Evolutionary conservation across 805 yeast species (phyloP), one percentile per base, ranked within the genome.

Genomic region (Saturnispora besseyi): DNA sequence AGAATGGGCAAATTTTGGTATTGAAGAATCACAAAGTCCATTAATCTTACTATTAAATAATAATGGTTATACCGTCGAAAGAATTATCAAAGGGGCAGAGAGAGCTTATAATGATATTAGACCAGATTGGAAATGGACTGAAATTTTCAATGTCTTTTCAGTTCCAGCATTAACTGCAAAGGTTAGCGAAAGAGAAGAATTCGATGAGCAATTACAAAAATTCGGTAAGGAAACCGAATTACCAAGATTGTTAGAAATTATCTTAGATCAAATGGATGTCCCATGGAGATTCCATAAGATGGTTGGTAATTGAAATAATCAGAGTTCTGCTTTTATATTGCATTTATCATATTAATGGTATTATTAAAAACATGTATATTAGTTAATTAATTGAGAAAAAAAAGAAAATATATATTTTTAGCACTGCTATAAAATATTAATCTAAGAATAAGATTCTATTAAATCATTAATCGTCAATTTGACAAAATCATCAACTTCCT

Each of bases 41-140:
- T 77, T 83, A 40, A 74, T 90, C 28, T 76, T 89, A 57, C 66
- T 90, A 47, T 70, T 88, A 67, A 90, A 90, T 68, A 90, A 90
- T 66, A 76, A 77, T 51, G 97, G 97, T 1, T 90, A 90, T 69
- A 84, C 96, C 0, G 88, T 90, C 45, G 97, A 90, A 70, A 78
- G 96, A 62, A 78, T 82, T 24, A 86, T 90, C 57, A 77, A 81
- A 61, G 97, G 96, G 4, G 84, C 87, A 29, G 69, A 76, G 28
- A 78, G 87, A 62, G 66, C 75, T 1, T 90, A 89, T 65, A 90
- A 90, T 64, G 96, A 89, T 58, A 82, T 90, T 52, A 78, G 82
- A 62, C 83, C 84, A 40, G 65, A 73, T 52, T 90, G 96, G 96
- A 72, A 83, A 54, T 89, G 95, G 95, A 74, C 82, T 2, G 68